Percentiles rank a stretch among this genome's conserved stretches.
These are phyloP conservation scores for Amanita thiersii DNA, from an alignment of 768 basidiomycete species.

Conservation along the genomic window DNA sequence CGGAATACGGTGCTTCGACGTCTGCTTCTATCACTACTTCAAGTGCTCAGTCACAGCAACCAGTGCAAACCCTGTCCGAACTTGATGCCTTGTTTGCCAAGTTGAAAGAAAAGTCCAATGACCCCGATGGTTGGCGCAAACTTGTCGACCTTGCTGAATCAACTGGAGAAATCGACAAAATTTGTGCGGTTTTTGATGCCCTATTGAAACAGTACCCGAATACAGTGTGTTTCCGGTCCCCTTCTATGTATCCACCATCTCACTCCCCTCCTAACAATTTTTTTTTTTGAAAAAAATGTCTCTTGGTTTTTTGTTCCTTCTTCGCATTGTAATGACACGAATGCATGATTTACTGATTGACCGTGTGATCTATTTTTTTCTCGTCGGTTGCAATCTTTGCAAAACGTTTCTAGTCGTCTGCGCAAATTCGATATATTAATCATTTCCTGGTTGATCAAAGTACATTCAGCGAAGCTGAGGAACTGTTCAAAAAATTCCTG, in stretches of 20 bases:
- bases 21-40: too few relatives aligned
- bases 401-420: slow-evolving; percentile 64
- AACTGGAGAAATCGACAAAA: slow-evolving; percentile 69
- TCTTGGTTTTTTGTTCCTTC: neutral
- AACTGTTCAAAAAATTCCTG: slow-evolving; percentile 83
- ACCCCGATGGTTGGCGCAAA: slow-evolving; percentile 73
- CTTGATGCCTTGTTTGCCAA: slow-evolving; percentile 57
- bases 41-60: neutral
- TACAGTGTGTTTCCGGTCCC: slow-evolving; percentile 55
- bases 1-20: too few relatives aligned
- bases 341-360: slow-evolving; percentile 7
- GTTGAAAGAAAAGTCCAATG: slow-evolving; percentile 59
- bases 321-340: slow-evolving; percentile 1
- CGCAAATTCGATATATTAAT: slow-evolving; percentile 78
- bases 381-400: too few relatives aligned
- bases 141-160: slow-evolving; percentile 72
- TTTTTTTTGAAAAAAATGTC: neutral
- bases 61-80: slow-evolving; percentile 28
- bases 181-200: slow-evolving; percentile 75
- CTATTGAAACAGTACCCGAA: slow-evolving; percentile 85
- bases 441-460: slow-evolving; percentile 61
- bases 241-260: slow-evolving; percentile 7
- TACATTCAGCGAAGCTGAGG: slow-evolving; percentile 72
- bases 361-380: slow-evolving; percentile 8
- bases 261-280: slow-evolving; percentile 2